Evolutionary conservation across 192 early-diverging fungal species (phyloP).

Genomic region (Cladochytrium replicatum): DNA sequence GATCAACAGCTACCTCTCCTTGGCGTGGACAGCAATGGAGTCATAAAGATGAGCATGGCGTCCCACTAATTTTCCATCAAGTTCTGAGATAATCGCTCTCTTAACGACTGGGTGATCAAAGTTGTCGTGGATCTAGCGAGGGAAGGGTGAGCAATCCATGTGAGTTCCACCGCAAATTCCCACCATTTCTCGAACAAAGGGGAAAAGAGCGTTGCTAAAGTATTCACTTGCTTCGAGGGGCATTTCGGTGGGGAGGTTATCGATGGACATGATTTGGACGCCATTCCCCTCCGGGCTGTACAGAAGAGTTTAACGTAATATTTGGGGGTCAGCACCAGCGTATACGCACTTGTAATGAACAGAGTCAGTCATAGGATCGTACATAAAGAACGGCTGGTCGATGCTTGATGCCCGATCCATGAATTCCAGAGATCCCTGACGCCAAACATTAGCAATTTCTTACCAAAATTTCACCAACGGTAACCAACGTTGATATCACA

Average conservation of each 20-base stretch:
- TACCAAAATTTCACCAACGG: neutral
- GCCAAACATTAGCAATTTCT: neutral
- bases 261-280: conserved; percentile 95
- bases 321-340: neutral
- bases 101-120: conserved; percentile 59
- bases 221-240: conserved; percentile 89
- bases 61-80: conserved; percentile 50
- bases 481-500: conserved; percentile 65
- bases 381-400: conserved; percentile 83
- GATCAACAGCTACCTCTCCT: conserved; percentile 3
- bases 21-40: conserved; percentile 24
- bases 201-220: conserved; percentile 79
- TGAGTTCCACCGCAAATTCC: conserved; percentile 12
- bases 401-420: conserved; percentile 83
- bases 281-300: conserved; percentile 63
- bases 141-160: neutral
- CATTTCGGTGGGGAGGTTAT: conserved; percentile 93
- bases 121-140: conserved; percentile 38
- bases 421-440: conserved; percentile 86
- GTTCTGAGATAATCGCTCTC: conserved; percentile 64
- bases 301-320: neutral
- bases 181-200: conserved; percentile 73
- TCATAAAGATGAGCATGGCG: conserved; percentile 42
- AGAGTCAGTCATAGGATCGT: conserved; percentile 63
- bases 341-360: conserved; percentile 58